A percentile compares a stretch with the other conserved stretches of the same genome.
These are phyloP conservation scores for Candida stauntonica DNA, from an alignment of 805 yeast genomes.

Conservation along the genomic window DNA sequence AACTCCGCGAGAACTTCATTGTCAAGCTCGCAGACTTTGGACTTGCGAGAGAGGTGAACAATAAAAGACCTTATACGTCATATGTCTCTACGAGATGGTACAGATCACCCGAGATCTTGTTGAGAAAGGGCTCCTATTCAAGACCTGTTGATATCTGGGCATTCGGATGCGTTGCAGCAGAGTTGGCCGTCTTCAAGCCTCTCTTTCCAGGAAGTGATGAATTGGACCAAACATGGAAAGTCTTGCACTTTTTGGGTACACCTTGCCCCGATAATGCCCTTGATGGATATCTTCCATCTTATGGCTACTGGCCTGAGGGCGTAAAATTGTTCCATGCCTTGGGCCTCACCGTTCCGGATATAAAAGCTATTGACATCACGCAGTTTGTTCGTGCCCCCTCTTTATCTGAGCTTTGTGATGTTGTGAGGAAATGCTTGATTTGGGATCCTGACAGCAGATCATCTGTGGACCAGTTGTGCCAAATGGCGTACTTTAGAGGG, in stretches of 20 bases:
- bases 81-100: conserved; percentile 87
- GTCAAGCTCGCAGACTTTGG: conserved; percentile 82
- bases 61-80: conserved; percentile 57
- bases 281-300: conserved; percentile 41
- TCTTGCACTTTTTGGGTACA: conserved; percentile 66
- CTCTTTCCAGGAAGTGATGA: conserved; percentile 81
- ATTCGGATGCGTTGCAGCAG: conserved; percentile 74
- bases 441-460: conserved; percentile 80
- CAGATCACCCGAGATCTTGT: conserved; percentile 73
- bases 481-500: conserved; percentile 50
- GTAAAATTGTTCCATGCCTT: conserved; percentile 43
- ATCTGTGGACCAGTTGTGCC: conserved; percentile 43
- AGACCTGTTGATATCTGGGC: conserved; percentile 84
- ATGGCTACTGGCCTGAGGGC: conserved; percentile 76
- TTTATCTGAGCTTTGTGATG: conserved; percentile 32
- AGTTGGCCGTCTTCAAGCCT: conserved; percentile 68
- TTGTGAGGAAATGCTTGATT: conserved; percentile 48
- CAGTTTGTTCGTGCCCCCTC: conserved; percentile 43
- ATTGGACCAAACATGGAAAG: conserved; percentile 70
- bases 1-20: conserved; percentile 41
- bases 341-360: conserved; percentile 54
- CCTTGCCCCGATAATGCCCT: conserved; percentile 42
- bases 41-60: conserved; percentile 56
- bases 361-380: conserved; percentile 46
- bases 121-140: conserved; percentile 59